A percentile compares a stretch with the other conserved stretches of the same genome.
phyloP scores from a whole-genome alignment of 305 asterid genomes.

The Fraxinus nigra region DNA sequence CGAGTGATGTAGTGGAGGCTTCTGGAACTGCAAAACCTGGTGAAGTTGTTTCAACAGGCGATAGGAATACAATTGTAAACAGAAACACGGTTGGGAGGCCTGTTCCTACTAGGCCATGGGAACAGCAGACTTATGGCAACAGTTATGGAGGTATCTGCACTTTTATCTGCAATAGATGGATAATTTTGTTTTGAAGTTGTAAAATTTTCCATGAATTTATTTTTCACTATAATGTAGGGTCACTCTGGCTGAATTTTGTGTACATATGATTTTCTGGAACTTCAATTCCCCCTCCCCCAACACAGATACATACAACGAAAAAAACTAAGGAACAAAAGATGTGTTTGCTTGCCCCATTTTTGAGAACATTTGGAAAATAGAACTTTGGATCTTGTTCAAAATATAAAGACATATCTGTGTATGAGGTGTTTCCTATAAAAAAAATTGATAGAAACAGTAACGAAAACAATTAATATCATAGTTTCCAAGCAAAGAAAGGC shows the following conservation, averaged over 20 bases:
- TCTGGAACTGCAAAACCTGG: constrained; percentile 95
- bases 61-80: constrained; percentile 45
- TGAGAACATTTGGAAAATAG: not conserved
- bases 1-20: constrained; percentile 88
- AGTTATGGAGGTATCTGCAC: constrained; percentile 68
- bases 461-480: not conserved
- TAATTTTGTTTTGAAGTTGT: not conserved
- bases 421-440: not conserved
- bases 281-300: not conserved
- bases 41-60: constrained; percentile 67
- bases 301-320: not conserved
- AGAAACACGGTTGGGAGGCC: constrained; percentile 69
- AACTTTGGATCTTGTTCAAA: not conserved
- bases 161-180: constrained; percentile 8
- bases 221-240: not conserved
- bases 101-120: constrained; percentile 93
- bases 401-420: not conserved
- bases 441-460: not conserved
- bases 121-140: constrained; percentile 74
- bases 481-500: not conserved
- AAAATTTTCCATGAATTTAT: not conserved
- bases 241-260: not conserved
- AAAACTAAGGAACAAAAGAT: not conserved
- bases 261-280: not conserved
- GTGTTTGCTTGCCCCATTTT: not conserved